Evolutionary conservation across 2,329 filamentous ascomycete species (phyloP).

Genomic region (Ceratocystis ficicola): DNA sequence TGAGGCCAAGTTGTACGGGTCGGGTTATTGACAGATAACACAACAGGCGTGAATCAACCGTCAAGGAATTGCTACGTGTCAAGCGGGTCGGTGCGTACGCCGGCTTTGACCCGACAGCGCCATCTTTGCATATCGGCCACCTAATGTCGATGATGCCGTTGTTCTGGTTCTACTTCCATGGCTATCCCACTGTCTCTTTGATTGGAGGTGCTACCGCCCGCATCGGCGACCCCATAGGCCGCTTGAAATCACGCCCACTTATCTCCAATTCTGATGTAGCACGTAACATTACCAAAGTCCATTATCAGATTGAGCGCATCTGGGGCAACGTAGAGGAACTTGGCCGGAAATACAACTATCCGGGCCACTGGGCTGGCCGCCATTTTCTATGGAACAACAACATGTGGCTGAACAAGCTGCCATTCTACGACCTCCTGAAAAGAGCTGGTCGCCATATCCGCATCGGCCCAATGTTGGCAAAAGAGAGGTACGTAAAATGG

Average conservation of each 20-base stretch:
- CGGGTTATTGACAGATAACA: background rate
- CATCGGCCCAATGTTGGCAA: constrained; percentile 73
- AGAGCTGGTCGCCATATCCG: constrained; percentile 62
- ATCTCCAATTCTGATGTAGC: constrained; percentile 41
- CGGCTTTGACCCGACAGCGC: constrained; percentile 69
- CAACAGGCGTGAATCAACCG: constrained; percentile 36
- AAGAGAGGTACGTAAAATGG: constrained; percentile 59
- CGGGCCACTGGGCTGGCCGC: constrained; percentile 51
- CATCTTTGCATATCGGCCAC: constrained; percentile 69
- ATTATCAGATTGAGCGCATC: constrained; percentile 57
- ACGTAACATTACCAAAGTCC: constrained; percentile 55
- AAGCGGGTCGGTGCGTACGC: constrained; percentile 64
- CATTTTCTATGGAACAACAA: constrained; percentile 68
- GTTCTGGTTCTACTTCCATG: constrained; percentile 73
- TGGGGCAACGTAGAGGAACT: constrained; percentile 62
- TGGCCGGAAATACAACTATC: constrained; percentile 52
- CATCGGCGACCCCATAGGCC: constrained; percentile 66
- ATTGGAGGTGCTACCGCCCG: constrained; percentile 64
- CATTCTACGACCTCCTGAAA: constrained; percentile 62
- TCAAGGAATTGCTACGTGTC: constrained; percentile 51
- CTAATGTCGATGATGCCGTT: constrained; percentile 70
- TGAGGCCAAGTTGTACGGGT: background rate
- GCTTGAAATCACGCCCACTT: constrained; percentile 48
- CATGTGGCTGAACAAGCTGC: constrained; percentile 62
- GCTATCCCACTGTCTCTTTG: constrained; percentile 54